Percentiles rank a stretch among this genome's conserved stretches.
phyloP scores from a whole-genome alignment of 2,329 filamentous ascomycete genomes.

The Neospermospora avenae region DNA sequence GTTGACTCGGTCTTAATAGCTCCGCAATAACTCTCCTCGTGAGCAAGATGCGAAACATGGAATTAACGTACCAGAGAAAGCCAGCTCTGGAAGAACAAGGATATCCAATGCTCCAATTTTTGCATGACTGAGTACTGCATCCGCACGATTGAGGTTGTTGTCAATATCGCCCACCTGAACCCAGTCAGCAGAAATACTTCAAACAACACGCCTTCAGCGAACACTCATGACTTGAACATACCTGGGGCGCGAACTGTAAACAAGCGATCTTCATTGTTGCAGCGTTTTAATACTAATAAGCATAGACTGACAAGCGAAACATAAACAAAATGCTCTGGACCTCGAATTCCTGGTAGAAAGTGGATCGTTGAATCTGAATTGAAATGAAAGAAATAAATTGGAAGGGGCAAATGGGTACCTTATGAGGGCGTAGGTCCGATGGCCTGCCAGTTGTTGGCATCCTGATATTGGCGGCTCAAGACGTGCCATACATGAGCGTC shows the following conservation, averaged over 20 bases:
- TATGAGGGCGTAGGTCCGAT: too few species aligned
- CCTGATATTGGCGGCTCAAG: too few species aligned
- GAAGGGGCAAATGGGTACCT: too few species aligned
- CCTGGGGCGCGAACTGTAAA: slow-evolving; percentile 65
- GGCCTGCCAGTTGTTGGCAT: too few species aligned
- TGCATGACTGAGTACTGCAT: slow-evolving; percentile 56
- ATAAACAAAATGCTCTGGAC: background rate
- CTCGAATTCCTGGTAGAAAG: too few species aligned
- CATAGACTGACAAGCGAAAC: background rate
- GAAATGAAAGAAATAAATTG: too few species aligned
- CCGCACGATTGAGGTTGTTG: slow-evolving; percentile 67
- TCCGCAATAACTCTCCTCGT: too few species aligned
- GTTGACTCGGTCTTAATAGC: too few species aligned
- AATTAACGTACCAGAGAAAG: slow-evolving; percentile 59
- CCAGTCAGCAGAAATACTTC: background rate
- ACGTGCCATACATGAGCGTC: too few species aligned
- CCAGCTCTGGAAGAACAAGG: slow-evolving; percentile 72
- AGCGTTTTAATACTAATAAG: background rate
- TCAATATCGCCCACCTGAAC: slow-evolving; percentile 62
- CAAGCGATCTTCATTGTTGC: slow-evolving; percentile 63
- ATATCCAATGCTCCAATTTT: slow-evolving; percentile 58
- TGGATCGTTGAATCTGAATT: too few species aligned
- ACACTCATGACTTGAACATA: slow-evolving; percentile 39
- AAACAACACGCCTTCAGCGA: too few species aligned
- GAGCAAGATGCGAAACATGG: too few species aligned